Percentiles rank a stretch among this genome's conserved stretches.
Conservation (phyloP, 139 green algal species). For the Chlamydomonas sp. region DNA sequence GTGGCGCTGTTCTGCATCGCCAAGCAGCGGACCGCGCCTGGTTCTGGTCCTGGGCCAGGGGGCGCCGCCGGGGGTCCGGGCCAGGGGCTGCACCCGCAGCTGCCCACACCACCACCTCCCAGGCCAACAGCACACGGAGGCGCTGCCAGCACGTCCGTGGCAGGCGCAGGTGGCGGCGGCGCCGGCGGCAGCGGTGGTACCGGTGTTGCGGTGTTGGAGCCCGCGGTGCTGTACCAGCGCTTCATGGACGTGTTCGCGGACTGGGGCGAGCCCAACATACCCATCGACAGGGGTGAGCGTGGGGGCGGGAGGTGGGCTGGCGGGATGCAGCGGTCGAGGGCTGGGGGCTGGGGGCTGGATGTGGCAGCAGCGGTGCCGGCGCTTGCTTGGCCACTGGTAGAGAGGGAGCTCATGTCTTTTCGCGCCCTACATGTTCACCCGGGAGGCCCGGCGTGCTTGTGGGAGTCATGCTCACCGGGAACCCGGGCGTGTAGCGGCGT, state of each 20-base stretch:
- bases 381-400: not conserved
- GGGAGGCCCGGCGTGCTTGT: too few relatives aligned
- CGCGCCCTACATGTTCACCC: not conserved
- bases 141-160: too few relatives aligned
- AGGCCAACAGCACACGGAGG: not conserved
- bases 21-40: conserved; percentile 48
- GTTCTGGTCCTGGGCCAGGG: too few relatives aligned
- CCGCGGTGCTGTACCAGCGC: conserved; percentile 66
- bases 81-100: too few relatives aligned
- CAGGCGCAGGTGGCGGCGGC: too few relatives aligned
- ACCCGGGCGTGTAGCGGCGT: too few relatives aligned
- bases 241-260: conserved; percentile 77
- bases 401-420: not conserved
- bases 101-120: not conserved
- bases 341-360: not conserved
- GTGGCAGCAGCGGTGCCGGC: not conserved
- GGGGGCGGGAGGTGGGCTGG: not conserved
- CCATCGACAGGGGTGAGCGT: conserved; percentile 59
- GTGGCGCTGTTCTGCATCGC: conserved; percentile 86
- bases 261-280: conserved; percentile 81
- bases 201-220: not conserved
- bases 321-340: not conserved
- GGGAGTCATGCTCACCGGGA: not conserved
- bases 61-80: too few relatives aligned
- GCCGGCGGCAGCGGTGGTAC: too few relatives aligned